phyloP scores from a whole-genome alignment of 106 monocot genomes.

The Phalaenopsis equestris region DNA sequence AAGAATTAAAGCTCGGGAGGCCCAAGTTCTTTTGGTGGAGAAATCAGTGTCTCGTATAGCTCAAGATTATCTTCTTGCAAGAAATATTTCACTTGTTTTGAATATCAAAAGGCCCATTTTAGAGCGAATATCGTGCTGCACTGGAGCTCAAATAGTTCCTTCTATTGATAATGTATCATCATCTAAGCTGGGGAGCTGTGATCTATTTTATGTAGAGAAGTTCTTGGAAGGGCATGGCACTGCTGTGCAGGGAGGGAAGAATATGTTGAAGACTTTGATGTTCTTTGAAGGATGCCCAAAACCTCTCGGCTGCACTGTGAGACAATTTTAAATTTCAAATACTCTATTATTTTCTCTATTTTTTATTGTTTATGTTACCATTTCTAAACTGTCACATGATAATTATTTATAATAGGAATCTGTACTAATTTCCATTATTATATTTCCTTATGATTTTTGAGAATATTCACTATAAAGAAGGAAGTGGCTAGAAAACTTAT shows the following conservation, averaged over 20 bases:
- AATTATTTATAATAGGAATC: too few species aligned
- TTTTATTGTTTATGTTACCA: neutral
- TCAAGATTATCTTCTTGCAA: constrained; percentile 85
- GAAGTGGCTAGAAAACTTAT: too few species aligned
- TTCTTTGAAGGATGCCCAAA: constrained; percentile 75
- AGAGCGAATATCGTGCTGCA: constrained; percentile 82
- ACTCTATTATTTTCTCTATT: neutral
- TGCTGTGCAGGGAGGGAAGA: constrained; percentile 37
- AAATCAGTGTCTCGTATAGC: constrained; percentile 88
- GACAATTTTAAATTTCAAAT: constrained; percentile 12
- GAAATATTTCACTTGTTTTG: constrained; percentile 80
- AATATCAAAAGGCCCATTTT: constrained; percentile 80
- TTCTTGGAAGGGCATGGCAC: constrained; percentile 58
- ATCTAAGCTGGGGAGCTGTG: constrained; percentile 66
- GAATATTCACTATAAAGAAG: too few species aligned
- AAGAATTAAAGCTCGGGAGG: constrained; percentile 77
- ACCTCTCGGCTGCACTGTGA: constrained; percentile 69
- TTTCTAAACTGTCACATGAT: too few species aligned
- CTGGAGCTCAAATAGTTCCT: constrained; percentile 76
- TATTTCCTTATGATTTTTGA: too few species aligned
- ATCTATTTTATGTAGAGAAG: constrained; percentile 78
- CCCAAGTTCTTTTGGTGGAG: constrained; percentile 83
- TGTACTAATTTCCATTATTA: too few species aligned
- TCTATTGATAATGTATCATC: constrained; percentile 79
- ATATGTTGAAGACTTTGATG: constrained; percentile 53